Percentiles rank a stretch among this genome's conserved stretches.
Evolutionary conservation across 2,329 filamentous ascomycete genomes (phyloP).

Genomic region (Biscogniauxia marginata): DNA sequence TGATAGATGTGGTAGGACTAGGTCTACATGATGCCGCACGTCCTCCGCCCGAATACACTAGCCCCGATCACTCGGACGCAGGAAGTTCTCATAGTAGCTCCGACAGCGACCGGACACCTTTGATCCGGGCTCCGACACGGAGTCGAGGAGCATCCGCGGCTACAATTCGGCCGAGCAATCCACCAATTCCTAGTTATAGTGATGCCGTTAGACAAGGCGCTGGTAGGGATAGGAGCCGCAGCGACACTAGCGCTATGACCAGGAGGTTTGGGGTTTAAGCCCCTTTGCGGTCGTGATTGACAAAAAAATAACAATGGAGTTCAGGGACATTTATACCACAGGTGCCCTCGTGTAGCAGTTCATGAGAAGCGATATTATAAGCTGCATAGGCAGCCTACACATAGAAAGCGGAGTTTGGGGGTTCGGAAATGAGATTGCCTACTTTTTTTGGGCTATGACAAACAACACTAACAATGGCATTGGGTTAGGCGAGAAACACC

Average conservation of each 20-base stretch:
- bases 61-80: conserved; percentile 60
- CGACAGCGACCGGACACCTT: conserved; percentile 54
- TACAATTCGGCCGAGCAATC: conserved; percentile 41
- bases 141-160: conserved; percentile 50
- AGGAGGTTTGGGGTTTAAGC: conserved; percentile 4
- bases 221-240: conserved; percentile 45
- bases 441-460: conserved; percentile 20
- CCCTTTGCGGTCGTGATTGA: background rate
- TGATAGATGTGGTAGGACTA: conserved; percentile 38
- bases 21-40: conserved; percentile 56
- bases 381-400: conserved; percentile 12
- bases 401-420: conserved; percentile 21
- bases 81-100: conserved; percentile 56
- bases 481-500: conserved; percentile 17
- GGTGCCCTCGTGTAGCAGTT: conserved; percentile 15
- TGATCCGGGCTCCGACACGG: conserved; percentile 48
- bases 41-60: conserved; percentile 71
- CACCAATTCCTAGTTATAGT: conserved; percentile 81
- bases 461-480: conserved; percentile 15
- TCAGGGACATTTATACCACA: conserved; percentile 5
- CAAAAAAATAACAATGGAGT: background rate
- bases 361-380: conserved; percentile 11
- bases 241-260: conserved; percentile 34
- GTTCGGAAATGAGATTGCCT: conserved; percentile 13
- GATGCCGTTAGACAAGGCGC: conserved; percentile 64